phyloP scores from a whole-genome alignment of 768 basidiomycete genomes.

The Boletus tylopilopsis region DNA sequence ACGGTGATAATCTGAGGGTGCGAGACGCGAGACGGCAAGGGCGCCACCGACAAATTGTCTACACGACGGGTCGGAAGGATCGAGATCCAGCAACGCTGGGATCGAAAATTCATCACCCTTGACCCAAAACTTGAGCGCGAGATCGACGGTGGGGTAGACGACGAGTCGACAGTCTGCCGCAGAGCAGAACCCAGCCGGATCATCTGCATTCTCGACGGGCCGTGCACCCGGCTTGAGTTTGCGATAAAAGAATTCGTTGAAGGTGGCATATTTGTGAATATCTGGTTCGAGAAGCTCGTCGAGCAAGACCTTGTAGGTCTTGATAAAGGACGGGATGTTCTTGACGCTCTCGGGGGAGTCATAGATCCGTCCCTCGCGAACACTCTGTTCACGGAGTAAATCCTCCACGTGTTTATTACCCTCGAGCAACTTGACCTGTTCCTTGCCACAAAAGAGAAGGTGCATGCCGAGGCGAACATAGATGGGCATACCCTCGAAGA shows the following conservation, averaged over 20 bases:
- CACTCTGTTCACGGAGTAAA: slow-evolving; percentile 50
- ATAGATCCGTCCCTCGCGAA: slow-evolving; percentile 54
- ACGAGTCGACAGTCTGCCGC: slow-evolving; percentile 74
- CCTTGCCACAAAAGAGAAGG: slow-evolving; percentile 60
- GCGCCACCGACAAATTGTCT: slow-evolving; percentile 41
- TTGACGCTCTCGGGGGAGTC: slow-evolving; percentile 48
- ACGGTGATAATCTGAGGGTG: slow-evolving; percentile 79
- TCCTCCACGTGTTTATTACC: slow-evolving; percentile 43
- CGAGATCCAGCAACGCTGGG: slow-evolving; percentile 50
- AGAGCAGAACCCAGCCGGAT: slow-evolving; percentile 52
- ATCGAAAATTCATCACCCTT: slow-evolving; percentile 73
- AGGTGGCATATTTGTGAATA: slow-evolving; percentile 53
- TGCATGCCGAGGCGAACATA: slow-evolving; percentile 75
- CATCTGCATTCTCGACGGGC: slow-evolving; percentile 52
- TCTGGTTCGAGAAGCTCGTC: slow-evolving; percentile 65
- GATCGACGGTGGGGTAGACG: slow-evolving; percentile 55
- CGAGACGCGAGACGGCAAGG: slow-evolving; percentile 70
- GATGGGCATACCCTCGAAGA: slow-evolving; percentile 75
- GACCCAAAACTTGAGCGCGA: slow-evolving; percentile 72
- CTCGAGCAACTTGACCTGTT: slow-evolving; percentile 47
- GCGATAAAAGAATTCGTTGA: slow-evolving; percentile 77
- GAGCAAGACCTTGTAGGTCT: slow-evolving; percentile 50
- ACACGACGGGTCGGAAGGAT: slow-evolving; percentile 39
- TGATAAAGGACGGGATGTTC: slow-evolving; percentile 53
- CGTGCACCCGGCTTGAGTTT: slow-evolving; percentile 57